Base-by-base conservation (phyloP, 169 alveolate genomes). In the Neospora caninum region DNA sequence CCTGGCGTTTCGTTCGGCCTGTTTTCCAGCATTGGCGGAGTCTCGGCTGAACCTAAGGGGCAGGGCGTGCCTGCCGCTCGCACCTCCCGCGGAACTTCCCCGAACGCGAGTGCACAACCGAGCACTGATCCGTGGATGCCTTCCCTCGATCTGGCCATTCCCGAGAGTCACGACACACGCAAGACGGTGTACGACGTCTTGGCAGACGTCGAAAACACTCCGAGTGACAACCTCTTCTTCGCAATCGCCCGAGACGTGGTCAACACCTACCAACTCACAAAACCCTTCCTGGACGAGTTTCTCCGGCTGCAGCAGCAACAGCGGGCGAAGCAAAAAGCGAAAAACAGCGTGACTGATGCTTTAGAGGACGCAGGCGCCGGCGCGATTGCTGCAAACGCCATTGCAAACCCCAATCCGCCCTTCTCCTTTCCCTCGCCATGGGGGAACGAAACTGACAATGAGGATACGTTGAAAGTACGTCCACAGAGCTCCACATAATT, bases 141-240 rank as follows among this genome's bases (percentile, higher is more conserved):
- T 7, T 82, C 89, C 34, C 64, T 82, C 54, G 89, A 82, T 25
- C 25, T 82, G 36, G 34, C 67, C 41, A 82, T 82, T 29, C 89
- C 89, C 2, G 89, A 82, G 67, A 82, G 67, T 27, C 89, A 82
- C 25, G 89, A 82, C 89, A 82, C 34, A 36, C 89, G 89, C 89
- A 41, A 29, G 22, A 36, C 43, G 18, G 89, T 82, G 67, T 82
- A 82, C 89, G 89, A 82, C 64, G 89, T 82, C 31, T 34, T 82
- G 36, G 39, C 31, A 41, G 67, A 29, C 20, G 89, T 82, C 41
- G 89, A 82, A 29, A 41, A 82, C 67, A 82, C 89, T 20, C 89
- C 89, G 67, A 82, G 38, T 34, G 89, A 82, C 89, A 82, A 82
- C 64, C 64, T 82, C 67, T 31, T 82, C 38, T 82, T 82, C 39